phyloP scores from a whole-genome alignment of 768 basidiomycete genomes.

The Termitomyces sp. region DNA sequence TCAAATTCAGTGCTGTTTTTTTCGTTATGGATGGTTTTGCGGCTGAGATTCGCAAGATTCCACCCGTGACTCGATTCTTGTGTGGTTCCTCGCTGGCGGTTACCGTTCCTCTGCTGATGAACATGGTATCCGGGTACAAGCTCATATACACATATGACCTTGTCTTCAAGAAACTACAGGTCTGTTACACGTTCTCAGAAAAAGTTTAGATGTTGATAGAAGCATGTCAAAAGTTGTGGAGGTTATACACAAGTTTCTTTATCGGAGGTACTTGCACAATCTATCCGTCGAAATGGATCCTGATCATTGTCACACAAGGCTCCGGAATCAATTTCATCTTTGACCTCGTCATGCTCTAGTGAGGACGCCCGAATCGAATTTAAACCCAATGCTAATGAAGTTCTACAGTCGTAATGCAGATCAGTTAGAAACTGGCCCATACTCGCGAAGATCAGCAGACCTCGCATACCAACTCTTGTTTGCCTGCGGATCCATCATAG shows the following conservation, averaged over 20 bases:
- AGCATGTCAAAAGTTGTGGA: conserved; percentile 55
- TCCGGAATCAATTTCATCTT: conserved; percentile 57
- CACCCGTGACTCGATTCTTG: conserved; percentile 76
- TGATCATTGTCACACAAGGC: conserved; percentile 24
- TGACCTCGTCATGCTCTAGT: conserved; percentile 74
- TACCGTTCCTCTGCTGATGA: conserved; percentile 53
- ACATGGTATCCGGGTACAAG: conserved; percentile 48
- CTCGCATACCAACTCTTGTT: conserved; percentile 71
- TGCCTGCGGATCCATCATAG: conserved; percentile 54
- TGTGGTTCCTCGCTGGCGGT: conserved; percentile 57
- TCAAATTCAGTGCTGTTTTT: background rate
- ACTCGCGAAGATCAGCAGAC: conserved; percentile 60
- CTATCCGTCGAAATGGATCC: background rate
- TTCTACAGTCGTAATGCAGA: conserved; percentile 56
- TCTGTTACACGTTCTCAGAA: conserved; percentile 21
- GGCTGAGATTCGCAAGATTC: conserved; percentile 74
- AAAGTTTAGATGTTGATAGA: background rate
- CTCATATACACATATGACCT: conserved; percentile 49
- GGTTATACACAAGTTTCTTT: conserved; percentile 72
- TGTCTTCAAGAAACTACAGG: conserved; percentile 51
- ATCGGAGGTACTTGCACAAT: conserved; percentile 47
- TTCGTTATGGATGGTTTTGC: conserved; percentile 41
- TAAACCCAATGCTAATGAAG: background rate
- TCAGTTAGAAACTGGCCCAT: conserved; percentile 62
- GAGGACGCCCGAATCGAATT: conserved; percentile 10